Percentiles rank a stretch among this genome's conserved stretches.
phyloP scores from a whole-genome alignment of 495 filamentous ascomycete species.

The Pseudotulostoma volvatum region DNA sequence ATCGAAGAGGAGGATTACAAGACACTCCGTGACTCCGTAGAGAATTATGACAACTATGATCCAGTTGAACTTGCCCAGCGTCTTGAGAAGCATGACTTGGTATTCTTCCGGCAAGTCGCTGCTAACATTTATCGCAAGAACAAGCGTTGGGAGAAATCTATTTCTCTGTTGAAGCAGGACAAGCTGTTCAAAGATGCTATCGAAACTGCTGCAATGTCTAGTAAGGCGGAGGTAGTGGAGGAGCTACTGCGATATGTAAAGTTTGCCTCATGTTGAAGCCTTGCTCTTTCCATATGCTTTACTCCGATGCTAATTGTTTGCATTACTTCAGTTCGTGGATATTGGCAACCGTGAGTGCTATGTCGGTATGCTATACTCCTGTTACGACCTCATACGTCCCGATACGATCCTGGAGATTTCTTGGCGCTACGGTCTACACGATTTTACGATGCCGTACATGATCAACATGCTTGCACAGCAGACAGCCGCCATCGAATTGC shows the following conservation, averaged over 20 bases:
- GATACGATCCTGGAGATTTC: slow-evolving; percentile 89
- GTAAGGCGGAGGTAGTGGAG: slow-evolving; percentile 81
- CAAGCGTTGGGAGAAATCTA: slow-evolving; percentile 99
- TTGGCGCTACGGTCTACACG: slow-evolving; percentile 86
- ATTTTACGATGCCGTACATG: slow-evolving; percentile 99
- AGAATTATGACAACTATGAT: slow-evolving; percentile 99
- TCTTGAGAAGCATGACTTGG: slow-evolving; percentile 87
- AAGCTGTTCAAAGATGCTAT: slow-evolving; percentile 99
- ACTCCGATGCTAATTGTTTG: too few relatives aligned
- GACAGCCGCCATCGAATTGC: slow-evolving; percentile 60
- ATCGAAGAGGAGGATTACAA: slow-evolving; percentile 99
- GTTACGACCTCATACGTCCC: slow-evolving; percentile 91
- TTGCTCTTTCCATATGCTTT: slow-evolving; percentile 1
- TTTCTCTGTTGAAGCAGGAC: slow-evolving; percentile 94
- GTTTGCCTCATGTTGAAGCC: too few relatives aligned
- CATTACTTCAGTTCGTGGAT: slow-evolving; percentile 93
- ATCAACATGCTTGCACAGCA: slow-evolving; percentile 94
- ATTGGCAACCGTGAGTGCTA: slow-evolving; percentile 99
- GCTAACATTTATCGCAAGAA: slow-evolving; percentile 99
- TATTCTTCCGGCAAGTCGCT: slow-evolving; percentile 99
- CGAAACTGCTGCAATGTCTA: slow-evolving; percentile 92
- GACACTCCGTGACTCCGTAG: slow-evolving; percentile 90
- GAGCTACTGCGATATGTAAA: slow-evolving; percentile 93
- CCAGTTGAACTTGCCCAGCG: slow-evolving; percentile 86
- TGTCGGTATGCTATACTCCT: slow-evolving; percentile 96